Conservation (phyloP, 441 rosid species). For the Populus hybrid region DNA sequence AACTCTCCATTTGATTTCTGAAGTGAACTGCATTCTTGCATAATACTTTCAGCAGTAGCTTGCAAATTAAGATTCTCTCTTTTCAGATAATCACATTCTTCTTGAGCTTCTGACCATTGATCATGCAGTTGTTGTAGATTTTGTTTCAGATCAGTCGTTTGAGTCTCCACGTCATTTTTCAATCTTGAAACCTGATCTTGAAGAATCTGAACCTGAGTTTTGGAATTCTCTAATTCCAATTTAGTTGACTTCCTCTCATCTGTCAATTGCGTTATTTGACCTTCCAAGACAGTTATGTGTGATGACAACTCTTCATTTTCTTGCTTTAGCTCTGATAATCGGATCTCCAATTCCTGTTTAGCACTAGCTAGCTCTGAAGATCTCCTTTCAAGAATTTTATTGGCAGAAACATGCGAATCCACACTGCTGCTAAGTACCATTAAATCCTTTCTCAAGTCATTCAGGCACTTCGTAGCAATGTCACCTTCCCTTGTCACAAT, state of each 20-base stretch:
- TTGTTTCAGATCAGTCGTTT: conserved; percentile 20
- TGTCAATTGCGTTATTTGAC: conserved; percentile 32
- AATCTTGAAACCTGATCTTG: conserved; percentile 33
- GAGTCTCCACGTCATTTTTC: conserved; percentile 30
- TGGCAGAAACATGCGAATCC: conserved; percentile 43
- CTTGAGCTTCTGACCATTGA: conserved; percentile 34
- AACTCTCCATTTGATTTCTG: conserved; percentile 35
- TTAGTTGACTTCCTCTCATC: conserved; percentile 33
- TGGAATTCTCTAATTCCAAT: conserved; percentile 32
- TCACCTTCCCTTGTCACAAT: conserved; percentile 33
- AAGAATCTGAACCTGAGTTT: conserved; percentile 26
- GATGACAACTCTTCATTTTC: conserved; percentile 39
- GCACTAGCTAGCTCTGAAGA: conserved; percentile 37
- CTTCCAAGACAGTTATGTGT: conserved; percentile 36
- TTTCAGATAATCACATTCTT: conserved; percentile 31
- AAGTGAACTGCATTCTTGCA: conserved; percentile 34
- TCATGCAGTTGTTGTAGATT: conserved; percentile 27
- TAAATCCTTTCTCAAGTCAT: conserved; percentile 39
- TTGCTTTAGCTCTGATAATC: conserved; percentile 28
- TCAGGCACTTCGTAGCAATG: conserved; percentile 38
- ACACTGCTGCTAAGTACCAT: conserved; percentile 32
- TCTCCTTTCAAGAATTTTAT: conserved; percentile 37
- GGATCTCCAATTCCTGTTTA: conserved; percentile 34
- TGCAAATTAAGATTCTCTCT: conserved; percentile 31
- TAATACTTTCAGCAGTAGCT: conserved; percentile 29